These are phyloP conservation scores for Alternaria tenuissima DNA, from an alignment of 2,329 filamentous ascomycete species.

Conservation along the genomic window DNA sequence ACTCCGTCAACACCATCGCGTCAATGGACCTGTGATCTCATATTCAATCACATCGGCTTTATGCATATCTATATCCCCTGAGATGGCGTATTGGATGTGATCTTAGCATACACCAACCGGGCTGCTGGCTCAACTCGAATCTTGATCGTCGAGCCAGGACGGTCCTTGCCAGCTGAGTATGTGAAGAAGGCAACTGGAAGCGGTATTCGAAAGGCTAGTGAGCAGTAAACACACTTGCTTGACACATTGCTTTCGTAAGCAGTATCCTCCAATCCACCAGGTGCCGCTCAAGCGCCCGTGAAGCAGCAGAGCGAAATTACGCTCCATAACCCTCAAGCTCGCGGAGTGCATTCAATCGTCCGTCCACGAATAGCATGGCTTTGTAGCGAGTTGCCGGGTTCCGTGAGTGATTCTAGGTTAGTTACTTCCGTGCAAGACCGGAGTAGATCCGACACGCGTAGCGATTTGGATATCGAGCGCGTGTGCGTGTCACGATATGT, in stretches of 20 bases:
- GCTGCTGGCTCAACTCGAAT: slow-evolving; percentile 29
- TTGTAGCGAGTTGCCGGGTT: not conserved
- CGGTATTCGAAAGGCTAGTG: not conserved
- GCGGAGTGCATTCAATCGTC: not conserved
- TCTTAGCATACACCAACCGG: slow-evolving; percentile 9
- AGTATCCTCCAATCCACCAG: not conserved
- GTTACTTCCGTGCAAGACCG: slow-evolving; percentile 2
- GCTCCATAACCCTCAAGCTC: not conserved
- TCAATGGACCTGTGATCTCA: slow-evolving; percentile 5
- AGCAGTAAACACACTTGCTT: not conserved
- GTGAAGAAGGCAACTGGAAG: not conserved
- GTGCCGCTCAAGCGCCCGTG: slow-evolving; percentile 1
- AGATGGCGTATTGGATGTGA: slow-evolving; percentile 11
- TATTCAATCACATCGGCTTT: slow-evolving; percentile 4
- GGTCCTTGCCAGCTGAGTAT: not conserved
- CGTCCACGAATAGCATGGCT: not conserved
- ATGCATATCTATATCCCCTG: slow-evolving; percentile 5
- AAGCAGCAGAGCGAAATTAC: not conserved
- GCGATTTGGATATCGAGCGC: not conserved
- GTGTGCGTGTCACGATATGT: not conserved
- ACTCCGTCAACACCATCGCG: slow-evolving; percentile 8
- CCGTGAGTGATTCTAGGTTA: not conserved
- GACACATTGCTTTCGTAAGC: not conserved
- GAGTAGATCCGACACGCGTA: not conserved
- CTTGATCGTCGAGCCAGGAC: slow-evolving; percentile 36